Conservation (phyloP, 2,329 filamentous ascomycete genomes). For the Teratosphaeria zuluensis region DNA sequence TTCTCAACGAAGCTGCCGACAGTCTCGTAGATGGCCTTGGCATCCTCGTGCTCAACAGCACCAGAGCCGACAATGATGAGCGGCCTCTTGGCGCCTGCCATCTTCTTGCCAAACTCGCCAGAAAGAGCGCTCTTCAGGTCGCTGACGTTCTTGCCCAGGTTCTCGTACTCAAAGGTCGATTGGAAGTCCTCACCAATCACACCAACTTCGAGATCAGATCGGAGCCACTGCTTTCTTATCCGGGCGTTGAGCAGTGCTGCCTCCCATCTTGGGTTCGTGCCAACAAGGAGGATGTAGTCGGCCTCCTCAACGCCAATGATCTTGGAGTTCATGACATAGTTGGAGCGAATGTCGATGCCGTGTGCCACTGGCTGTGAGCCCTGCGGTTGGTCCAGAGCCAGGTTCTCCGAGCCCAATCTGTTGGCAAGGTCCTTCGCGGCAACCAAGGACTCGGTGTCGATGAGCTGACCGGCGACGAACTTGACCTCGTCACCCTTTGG, state of each 20-base stretch:
- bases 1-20: constrained; percentile 88
- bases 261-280: constrained; percentile 91
- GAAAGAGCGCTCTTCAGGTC: constrained; percentile 77
- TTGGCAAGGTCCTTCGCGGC: constrained; percentile 97
- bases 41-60: constrained; percentile 81
- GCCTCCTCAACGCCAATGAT: constrained; percentile 92
- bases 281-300: constrained; percentile 82
- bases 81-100: constrained; percentile 75
- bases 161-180: constrained; percentile 91
- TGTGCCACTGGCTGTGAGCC: constrained; percentile 80
- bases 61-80: constrained; percentile 96
- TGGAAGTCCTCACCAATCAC: constrained; percentile 85
- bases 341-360: constrained; percentile 85
- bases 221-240: constrained; percentile 95
- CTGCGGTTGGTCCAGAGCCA: constrained; percentile 80
- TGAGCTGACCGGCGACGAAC: constrained; percentile 79
- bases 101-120: constrained; percentile 86
- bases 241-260: constrained; percentile 91
- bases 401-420: constrained; percentile 90
- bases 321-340: constrained; percentile 93
- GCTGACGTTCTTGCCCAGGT: constrained; percentile 69
- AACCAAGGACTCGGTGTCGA: constrained; percentile 86
- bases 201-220: constrained; percentile 86
- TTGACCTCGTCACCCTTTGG: constrained; percentile 94
- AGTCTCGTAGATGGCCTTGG: constrained; percentile 86